A percentile compares a stretch with the other conserved stretches of the same genome.
Conservation (phyloP, 805 yeast species). For the Ogataea paradorogensis region DNA sequence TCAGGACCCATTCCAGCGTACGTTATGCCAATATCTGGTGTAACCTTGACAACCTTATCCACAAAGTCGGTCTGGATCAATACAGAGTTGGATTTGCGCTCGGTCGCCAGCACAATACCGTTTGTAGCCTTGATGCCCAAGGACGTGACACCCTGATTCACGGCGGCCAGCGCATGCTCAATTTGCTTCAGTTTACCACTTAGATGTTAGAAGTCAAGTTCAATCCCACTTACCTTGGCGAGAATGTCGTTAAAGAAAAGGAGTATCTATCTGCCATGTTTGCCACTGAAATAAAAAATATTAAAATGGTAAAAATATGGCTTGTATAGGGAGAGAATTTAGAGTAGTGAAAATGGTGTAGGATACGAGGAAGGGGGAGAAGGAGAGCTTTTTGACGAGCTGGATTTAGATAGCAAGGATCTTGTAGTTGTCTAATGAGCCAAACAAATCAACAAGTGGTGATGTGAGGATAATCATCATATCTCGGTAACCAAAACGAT, state of each 20-base stretch:
- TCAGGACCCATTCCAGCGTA: slow-evolving; percentile 99
- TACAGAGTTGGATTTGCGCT: slow-evolving; percentile 80
- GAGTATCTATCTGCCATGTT: slow-evolving; percentile 97
- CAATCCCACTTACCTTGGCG: slow-evolving; percentile 74
- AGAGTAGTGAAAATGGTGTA: no score
- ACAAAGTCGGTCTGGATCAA: slow-evolving; percentile 72
- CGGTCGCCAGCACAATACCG: slow-evolving; percentile 96
- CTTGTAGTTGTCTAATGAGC: no score
- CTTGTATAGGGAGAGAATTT: no score
- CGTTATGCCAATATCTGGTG: slow-evolving; percentile 96
- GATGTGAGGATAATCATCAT: no score
- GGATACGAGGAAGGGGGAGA: no score
- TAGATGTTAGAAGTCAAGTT: not conserved
- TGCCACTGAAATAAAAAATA: slow-evolving; percentile 12
- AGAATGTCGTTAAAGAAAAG: slow-evolving; percentile 93
- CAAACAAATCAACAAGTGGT: no score
- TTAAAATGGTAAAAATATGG: not conserved
- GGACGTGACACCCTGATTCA: slow-evolving; percentile 96
- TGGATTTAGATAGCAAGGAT: no score
- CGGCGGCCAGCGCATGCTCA: slow-evolving; percentile 96
- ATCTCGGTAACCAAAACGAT: no score
- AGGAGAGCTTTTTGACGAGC: no score
- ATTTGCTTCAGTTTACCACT: slow-evolving; percentile 97
- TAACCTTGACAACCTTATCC: slow-evolving; percentile 74
- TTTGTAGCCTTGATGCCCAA: slow-evolving; percentile 91